Evolutionary conservation across 257 asterid species (phyloP), one percentile per base, ranked within the genome.

Genomic region (Linaria vulgaris): DNA sequence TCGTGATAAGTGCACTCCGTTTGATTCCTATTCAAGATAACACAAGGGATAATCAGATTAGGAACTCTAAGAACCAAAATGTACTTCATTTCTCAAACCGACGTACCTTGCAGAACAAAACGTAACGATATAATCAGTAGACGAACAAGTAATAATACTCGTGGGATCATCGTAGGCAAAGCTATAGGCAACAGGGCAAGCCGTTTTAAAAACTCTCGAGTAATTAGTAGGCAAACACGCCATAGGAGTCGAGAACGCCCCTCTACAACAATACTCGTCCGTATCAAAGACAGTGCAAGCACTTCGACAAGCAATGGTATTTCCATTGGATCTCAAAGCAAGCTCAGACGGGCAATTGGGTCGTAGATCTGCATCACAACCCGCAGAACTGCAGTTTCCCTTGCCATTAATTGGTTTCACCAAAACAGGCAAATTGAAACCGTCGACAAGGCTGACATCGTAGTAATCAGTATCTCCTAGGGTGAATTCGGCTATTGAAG

Each of bases 391-490:
- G 71, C 89, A 82, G 53, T 78, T 80, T 12, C 85, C 87, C 50
- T 66, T 76, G 12, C 92, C 87, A 20, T 64, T 58, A n/a, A 82
- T 57, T 0, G 89, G 89, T 51, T 80, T 79, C 3, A 82, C 79
- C 1, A 72, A 67, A 20, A 85, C 39, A 1, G 95, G 95, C 66
- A 86, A 31, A 62, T 86, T 86, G 85, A 83, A 86, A 23, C 91
- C 91, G 31, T 86, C 95, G 9, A 86, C 95, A 0, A 81, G 82
- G 82, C 91, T 86, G 21, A 86, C 86, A 34, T 77, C 88, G 30
- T 86, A 86, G 48, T 61, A 86, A 61, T 86, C 91, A 0, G 58
- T 59, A 1, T 74, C 65, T 12, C 94, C 92, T 6, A 85, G 80
- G 14, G 87, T 58, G 34, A 85, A 78, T 46, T 80, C 81, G n/a